A percentile compares a stretch with the other conserved stretches of the same genome.
Evolutionary conservation across 2,329 filamentous ascomycete species (phyloP).

Genomic region (Plectosphaerella sp.): DNA sequence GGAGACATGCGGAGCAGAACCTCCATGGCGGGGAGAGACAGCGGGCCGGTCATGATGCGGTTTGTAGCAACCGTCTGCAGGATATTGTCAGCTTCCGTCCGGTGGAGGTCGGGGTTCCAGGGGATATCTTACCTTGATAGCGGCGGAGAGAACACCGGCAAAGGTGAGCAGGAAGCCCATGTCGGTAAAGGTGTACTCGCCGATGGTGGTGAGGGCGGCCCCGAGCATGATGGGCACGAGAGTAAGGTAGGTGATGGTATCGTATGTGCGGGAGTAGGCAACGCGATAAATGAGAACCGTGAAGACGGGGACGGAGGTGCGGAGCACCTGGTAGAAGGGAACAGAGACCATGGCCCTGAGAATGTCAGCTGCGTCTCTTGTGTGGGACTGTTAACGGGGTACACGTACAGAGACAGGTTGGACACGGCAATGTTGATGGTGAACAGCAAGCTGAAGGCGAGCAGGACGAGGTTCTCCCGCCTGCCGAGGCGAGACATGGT

Average conservation of each 20-base stretch:
- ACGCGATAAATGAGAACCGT: constrained; percentile 58
- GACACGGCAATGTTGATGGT: constrained; percentile 61
- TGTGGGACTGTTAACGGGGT: background rate
- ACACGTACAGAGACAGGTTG: constrained; percentile 53
- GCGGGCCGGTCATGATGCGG: constrained; percentile 57
- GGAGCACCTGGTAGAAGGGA: constrained; percentile 62
- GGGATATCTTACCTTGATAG: constrained; percentile 40
- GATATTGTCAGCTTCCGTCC: constrained; percentile 3
- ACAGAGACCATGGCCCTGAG: constrained; percentile 52
- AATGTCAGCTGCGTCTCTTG: background rate
- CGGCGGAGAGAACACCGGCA: constrained; percentile 48
- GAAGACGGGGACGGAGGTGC: constrained; percentile 57
- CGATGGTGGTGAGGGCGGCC: constrained; percentile 54
- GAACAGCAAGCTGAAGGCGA: constrained; percentile 56
- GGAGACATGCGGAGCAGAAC: constrained; percentile 60
- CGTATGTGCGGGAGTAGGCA: constrained; percentile 51
- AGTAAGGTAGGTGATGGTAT: constrained; percentile 52
- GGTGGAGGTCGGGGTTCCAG: background rate
- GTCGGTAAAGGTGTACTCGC: constrained; percentile 59
- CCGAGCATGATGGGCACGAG: constrained; percentile 57
- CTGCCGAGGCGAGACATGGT: constrained; percentile 45
- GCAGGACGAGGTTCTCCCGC: constrained; percentile 49
- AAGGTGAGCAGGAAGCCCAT: constrained; percentile 52
- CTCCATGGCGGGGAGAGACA: constrained; percentile 54
- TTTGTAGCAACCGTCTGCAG: constrained; percentile 56